Conservation (phyloP, 345 rosid genomes). For the Mercurialis annua region DNA sequence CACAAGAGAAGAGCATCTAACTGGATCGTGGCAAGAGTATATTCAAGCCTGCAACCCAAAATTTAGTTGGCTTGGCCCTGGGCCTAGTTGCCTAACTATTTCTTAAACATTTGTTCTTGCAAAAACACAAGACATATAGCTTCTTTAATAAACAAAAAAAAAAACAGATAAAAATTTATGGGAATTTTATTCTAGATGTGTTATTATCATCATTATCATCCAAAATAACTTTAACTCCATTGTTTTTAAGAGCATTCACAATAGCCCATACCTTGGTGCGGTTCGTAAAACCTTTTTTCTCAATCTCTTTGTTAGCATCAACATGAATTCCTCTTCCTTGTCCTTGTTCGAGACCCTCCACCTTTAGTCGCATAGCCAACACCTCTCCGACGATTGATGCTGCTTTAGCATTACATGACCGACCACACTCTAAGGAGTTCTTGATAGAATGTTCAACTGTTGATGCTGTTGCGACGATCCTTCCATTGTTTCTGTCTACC, state of each 20-base stretch:
- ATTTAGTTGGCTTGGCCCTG: not conserved
- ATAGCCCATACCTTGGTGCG: slow-evolving; percentile 44
- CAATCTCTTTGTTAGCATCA: slow-evolving; percentile 65
- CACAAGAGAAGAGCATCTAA: not conserved
- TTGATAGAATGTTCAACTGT: slow-evolving; percentile 77
- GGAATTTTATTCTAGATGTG: slow-evolving; percentile 1
- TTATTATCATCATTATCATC: slow-evolving; percentile 35
- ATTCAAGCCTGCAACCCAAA: no score
- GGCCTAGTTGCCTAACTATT: not conserved
- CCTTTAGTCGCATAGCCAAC: slow-evolving; percentile 74
- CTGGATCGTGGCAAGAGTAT: not conserved
- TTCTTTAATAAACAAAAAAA: not conserved
- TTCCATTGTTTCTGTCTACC: slow-evolving; percentile 75
- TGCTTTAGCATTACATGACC: slow-evolving; percentile 79
- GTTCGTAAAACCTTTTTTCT: slow-evolving; percentile 76
- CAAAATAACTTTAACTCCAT: slow-evolving; percentile 64
- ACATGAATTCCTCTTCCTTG: slow-evolving; percentile 72
- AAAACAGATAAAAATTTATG: not conserved
- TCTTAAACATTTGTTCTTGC: not conserved
- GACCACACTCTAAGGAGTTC: slow-evolving; percentile 67
- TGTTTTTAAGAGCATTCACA: slow-evolving; percentile 65
- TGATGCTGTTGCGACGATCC: slow-evolving; percentile 65
- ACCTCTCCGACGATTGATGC: slow-evolving; percentile 76
- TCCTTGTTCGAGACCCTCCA: slow-evolving; percentile 79
- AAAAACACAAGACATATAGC: not conserved